Conservation (phyloP, 192 early-diverging fungal species). For the Cladochytrium replicatum region DNA sequence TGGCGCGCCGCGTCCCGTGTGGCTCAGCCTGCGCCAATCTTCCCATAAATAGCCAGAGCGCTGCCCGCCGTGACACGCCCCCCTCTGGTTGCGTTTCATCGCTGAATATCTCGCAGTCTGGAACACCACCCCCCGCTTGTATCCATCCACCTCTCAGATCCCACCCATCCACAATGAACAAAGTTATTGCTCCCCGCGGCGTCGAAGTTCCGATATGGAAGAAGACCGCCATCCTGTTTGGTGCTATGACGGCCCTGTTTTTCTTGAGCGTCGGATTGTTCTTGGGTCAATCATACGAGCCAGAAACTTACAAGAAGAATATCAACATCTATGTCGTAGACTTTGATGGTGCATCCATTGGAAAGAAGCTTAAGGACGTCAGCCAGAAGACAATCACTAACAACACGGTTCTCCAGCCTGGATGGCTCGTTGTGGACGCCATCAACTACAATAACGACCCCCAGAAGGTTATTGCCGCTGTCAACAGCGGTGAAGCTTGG, state of each 20-base stretch:
- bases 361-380: background rate
- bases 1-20: too few species aligned
- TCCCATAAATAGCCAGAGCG: too few species aligned
- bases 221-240: background rate
- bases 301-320: background rate
- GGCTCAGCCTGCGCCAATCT: too few species aligned
- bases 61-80: too few species aligned
- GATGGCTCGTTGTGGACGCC: background rate
- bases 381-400: background rate
- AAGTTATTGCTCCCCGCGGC: too few species aligned
- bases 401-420: too few species aligned
- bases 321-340: background rate
- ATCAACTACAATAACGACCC: background rate
- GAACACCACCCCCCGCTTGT: too few species aligned
- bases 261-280: background rate
- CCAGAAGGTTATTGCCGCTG: background rate
- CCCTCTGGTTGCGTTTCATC: too few species aligned
- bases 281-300: background rate
- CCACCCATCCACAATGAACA: too few species aligned
- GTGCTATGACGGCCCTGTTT: background rate
- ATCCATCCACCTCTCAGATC: too few species aligned
- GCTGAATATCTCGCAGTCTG: too few species aligned
- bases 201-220: background rate
- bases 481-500: conserved; percentile 1
- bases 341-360: background rate